phyloP scores from a whole-genome alignment of 257 asterid genomes.

The Solanum appendiculatum region DNA sequence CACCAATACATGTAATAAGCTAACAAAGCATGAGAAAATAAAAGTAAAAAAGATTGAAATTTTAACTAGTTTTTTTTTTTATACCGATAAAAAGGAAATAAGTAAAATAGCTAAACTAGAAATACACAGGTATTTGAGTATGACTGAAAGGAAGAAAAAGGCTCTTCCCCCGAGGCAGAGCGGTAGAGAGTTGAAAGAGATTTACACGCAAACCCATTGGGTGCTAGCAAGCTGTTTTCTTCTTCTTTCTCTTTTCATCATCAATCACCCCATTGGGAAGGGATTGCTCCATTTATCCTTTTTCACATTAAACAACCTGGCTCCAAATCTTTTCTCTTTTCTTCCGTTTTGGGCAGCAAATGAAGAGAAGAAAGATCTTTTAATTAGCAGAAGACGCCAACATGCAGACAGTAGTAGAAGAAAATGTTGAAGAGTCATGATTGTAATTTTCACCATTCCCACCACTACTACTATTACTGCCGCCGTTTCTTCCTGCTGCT shows the following conservation, averaged over 20 bases:
- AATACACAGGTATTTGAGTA: neutral
- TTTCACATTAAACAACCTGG: neutral
- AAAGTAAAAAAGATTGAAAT: neutral
- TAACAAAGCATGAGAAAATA: neutral
- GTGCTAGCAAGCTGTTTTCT: constrained; percentile 11
- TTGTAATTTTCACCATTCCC: neutral
- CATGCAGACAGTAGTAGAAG: neutral
- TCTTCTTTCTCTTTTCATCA: neutral
- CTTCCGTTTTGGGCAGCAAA: no score
- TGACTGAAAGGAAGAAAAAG: neutral
- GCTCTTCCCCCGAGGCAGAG: neutral
- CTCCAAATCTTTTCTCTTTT: neutral
- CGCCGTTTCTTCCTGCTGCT: neutral
- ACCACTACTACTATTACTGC: neutral
- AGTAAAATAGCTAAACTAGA: neutral
- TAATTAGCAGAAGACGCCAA: neutral
- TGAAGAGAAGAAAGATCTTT: no score
- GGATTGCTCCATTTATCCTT: neutral
- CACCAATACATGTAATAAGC: neutral
- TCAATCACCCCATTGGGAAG: neutral
- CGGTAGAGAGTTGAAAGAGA: constrained; percentile 6
- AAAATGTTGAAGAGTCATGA: constrained; percentile 3
- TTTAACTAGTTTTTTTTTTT: neutral
- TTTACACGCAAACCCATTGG: constrained; percentile 31
- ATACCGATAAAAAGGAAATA: neutral